These are phyloP conservation scores for Imleria badia DNA, from an alignment of 768 basidiomycete species.

Conservation along the genomic window DNA sequence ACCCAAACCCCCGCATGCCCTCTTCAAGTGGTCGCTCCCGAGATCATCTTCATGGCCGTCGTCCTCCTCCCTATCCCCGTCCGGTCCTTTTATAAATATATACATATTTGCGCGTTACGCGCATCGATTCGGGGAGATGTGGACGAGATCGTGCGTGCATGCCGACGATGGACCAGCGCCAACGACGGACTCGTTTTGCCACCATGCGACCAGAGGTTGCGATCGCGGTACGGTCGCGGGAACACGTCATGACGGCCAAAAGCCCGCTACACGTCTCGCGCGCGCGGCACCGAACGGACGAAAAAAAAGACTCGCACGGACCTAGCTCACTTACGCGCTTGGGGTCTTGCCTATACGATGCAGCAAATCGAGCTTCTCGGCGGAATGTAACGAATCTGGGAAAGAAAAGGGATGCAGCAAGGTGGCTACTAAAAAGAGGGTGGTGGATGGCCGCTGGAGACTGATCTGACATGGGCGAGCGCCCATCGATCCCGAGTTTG, in stretches of 20 bases:
- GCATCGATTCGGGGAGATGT: neutral
- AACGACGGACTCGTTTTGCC: conserved; percentile 14
- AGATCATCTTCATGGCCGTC: conserved; percentile 20
- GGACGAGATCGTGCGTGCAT: conserved; percentile 11
- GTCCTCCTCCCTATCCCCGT: conserved; percentile 19
- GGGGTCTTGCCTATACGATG: neutral
- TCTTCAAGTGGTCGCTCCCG: conserved; percentile 23
- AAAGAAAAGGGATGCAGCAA: conserved; percentile 10
- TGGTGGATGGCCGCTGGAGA: conserved; percentile 15
- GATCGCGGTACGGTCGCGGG: conserved; percentile 31
- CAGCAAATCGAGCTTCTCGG: conserved; percentile 10
- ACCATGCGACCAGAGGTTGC: conserved; percentile 12
- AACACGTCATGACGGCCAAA: conserved; percentile 13
- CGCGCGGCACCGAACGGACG: conserved; percentile 2
- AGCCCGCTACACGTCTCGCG: conserved; percentile 11
- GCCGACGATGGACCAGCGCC: neutral
- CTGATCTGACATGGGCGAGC: conserved; percentile 21
- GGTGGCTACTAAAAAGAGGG: conserved; percentile 14
- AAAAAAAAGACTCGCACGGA: neutral
- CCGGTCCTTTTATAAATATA: conserved; percentile 11
- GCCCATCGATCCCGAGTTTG: conserved; percentile 15
- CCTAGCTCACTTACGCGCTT: conserved; percentile 6
- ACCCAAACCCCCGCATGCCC: conserved; percentile 4
- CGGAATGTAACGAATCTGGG: conserved; percentile 1
- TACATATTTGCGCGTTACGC: conserved; percentile 5